phyloP scores from a whole-genome alignment of 352 stramenopile species.

The Phytophthora agathidicida region DNA sequence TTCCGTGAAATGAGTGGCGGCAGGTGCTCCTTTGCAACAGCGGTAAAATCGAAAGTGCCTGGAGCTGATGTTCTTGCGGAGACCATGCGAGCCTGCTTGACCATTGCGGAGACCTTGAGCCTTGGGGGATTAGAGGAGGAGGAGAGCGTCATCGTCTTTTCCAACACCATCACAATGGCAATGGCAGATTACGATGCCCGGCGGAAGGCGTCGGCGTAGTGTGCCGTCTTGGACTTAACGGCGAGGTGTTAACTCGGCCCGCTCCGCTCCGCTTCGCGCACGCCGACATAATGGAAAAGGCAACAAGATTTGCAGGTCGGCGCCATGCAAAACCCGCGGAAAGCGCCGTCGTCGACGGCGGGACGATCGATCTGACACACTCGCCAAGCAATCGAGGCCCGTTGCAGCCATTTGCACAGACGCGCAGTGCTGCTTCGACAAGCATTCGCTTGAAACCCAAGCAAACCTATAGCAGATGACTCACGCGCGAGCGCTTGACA shows the following conservation, averaged over 20 bases:
- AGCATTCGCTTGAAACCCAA: constrained; percentile 15
- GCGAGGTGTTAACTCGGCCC: constrained; percentile 15
- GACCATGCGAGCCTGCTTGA: background rate
- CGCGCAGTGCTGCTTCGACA: constrained; percentile 14
- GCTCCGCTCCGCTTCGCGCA: background rate
- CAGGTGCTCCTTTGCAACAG: background rate
- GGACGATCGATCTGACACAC: background rate
- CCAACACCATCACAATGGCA: background rate
- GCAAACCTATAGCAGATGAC: too few species aligned
- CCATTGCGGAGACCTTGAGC: background rate
- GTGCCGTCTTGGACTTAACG: background rate
- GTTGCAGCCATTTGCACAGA: constrained; percentile 16
- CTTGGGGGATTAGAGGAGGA: too few species aligned
- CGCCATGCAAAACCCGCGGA: constrained; percentile 7
- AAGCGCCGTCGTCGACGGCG: background rate
- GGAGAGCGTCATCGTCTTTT: background rate
- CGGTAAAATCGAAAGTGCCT: too few species aligned
- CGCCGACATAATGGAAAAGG: constrained; percentile 23
- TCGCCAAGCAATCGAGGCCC: background rate
- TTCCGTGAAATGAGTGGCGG: background rate
- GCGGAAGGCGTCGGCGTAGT: constrained; percentile 1
- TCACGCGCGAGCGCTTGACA: too few species aligned
- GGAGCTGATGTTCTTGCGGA: constrained; percentile 9
- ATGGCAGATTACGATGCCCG: constrained; percentile 15
- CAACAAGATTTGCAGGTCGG: constrained; percentile 20